Evolutionary conservation across 768 basidiomycete genomes (phyloP).

Genomic region (Hygrocybe punicea): DNA sequence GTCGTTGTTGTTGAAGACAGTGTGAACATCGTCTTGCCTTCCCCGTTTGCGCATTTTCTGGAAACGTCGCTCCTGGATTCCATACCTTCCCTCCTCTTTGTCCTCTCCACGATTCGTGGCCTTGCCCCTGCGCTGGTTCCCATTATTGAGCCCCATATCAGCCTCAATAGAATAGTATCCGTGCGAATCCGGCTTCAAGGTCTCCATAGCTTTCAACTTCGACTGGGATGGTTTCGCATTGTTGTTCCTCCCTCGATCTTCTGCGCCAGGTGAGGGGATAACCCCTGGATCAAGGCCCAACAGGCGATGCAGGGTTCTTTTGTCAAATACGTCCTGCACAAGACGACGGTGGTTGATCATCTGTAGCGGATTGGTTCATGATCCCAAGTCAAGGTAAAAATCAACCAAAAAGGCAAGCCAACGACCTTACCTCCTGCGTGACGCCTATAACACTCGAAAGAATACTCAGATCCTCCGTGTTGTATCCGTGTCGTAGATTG

Average conservation of each 20-base stretch:
- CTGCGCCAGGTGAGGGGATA: background rate
- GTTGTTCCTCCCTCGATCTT: background rate
- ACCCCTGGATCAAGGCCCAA: slow-evolving; percentile 36
- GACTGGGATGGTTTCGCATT: slow-evolving; percentile 3
- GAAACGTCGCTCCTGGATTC: slow-evolving; percentile 47
- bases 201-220: slow-evolving; percentile 26
- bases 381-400: background rate
- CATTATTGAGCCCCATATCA: slow-evolving; percentile 25
- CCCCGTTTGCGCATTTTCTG: slow-evolving; percentile 44
- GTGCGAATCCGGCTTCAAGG: slow-evolving; percentile 44
- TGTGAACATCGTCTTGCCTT: slow-evolving; percentile 27
- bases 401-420: background rate
- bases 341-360: slow-evolving; percentile 71
- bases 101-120: slow-evolving; percentile 25
- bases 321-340: slow-evolving; percentile 66
- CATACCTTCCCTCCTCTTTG: slow-evolving; percentile 60
- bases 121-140: slow-evolving; percentile 11
- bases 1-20: slow-evolving; percentile 12
- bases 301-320: slow-evolving; percentile 54
- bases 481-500: slow-evolving; percentile 41
- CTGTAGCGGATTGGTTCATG: slow-evolving; percentile 33
- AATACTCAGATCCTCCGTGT: slow-evolving; percentile 71
- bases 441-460: slow-evolving; percentile 77
- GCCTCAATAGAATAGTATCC: background rate
- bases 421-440: slow-evolving; percentile 67